Conservation (phyloP, 2,329 filamentous ascomycete species). For the Emergomyces africanus region DNA sequence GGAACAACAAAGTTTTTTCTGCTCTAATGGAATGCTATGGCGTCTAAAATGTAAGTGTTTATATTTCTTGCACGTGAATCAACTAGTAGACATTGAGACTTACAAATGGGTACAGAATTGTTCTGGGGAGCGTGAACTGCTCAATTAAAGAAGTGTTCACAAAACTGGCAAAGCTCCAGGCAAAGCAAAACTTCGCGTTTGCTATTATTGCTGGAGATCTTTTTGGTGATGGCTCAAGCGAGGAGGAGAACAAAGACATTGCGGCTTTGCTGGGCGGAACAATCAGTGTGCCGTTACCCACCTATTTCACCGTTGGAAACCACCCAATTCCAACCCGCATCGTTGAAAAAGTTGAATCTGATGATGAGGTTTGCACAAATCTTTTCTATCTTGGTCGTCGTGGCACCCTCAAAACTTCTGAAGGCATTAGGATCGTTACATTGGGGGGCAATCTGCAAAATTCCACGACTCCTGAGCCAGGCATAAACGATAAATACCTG, state of each 20-base stretch:
- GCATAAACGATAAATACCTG: conserved; percentile 52
- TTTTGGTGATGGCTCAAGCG: conserved; percentile 45
- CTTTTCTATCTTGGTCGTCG: conserved; percentile 81
- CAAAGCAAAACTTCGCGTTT: conserved; percentile 79
- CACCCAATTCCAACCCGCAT: conserved; percentile 58
- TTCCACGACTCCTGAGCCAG: conserved; percentile 30
- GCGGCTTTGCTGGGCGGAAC: conserved; percentile 57
- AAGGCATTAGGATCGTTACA: conserved; percentile 76
- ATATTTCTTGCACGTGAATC: not conserved
- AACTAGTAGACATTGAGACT: not conserved
- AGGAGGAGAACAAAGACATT: conserved; percentile 46
- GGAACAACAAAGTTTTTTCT: not conserved
- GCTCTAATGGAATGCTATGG: conserved; percentile 29
- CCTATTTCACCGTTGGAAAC: conserved; percentile 78
- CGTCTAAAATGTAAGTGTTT: conserved; percentile 43
- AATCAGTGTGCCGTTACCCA: conserved; percentile 63
- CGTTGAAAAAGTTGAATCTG: conserved; percentile 58
- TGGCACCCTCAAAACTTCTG: conserved; percentile 75
- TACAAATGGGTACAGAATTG: conserved; percentile 36
- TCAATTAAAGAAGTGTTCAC: conserved; percentile 61
- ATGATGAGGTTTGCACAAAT: conserved; percentile 73
- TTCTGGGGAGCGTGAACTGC: conserved; percentile 73
- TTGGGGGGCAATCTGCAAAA: conserved; percentile 60
- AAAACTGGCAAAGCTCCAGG: conserved; percentile 67
- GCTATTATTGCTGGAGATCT: conserved; percentile 76